Conservation (phyloP, 441 rosid genomes). For the Erodium chrysanthum region DNA sequence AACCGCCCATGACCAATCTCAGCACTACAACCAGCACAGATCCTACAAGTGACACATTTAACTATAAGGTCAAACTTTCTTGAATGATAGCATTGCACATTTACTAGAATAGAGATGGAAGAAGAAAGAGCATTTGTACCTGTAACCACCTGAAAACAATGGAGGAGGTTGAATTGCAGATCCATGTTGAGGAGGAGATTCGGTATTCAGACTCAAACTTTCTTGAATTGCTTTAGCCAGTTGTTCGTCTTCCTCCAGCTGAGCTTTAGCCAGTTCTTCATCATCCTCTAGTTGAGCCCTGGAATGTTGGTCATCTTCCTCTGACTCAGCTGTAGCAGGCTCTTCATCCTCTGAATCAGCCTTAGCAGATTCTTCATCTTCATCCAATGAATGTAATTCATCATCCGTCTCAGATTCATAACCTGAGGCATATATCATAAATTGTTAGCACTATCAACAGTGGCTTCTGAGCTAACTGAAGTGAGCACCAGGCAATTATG, state of each 20-base stretch:
- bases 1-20: slow-evolving; percentile 80
- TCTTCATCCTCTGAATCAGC: slow-evolving; percentile 31
- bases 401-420: background rate
- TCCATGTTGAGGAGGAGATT: slow-evolving; percentile 32
- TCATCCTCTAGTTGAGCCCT: no score
- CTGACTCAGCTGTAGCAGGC: slow-evolving; percentile 35
- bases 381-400: background rate
- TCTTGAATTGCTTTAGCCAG: slow-evolving; percentile 67
- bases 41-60: slow-evolving; percentile 31
- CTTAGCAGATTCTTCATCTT: background rate
- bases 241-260: slow-evolving; percentile 55
- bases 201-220: slow-evolving; percentile 33
- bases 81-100: no score
- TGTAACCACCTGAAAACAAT: slow-evolving; percentile 39
- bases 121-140: slow-evolving; percentile 34
- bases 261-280: slow-evolving; percentile 20
- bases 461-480: background rate
- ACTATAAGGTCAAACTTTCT: background rate
- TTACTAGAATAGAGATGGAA: slow-evolving; percentile 14
- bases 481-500: background rate
- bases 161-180: slow-evolving; percentile 30
- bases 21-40: slow-evolving; percentile 70
- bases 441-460: background rate
- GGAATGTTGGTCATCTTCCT: slow-evolving; percentile 37
- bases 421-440: background rate